Percentiles rank a stretch among this genome's conserved stretches.
Conservation (phyloP, 345 rosid species). For the Punica granatum region DNA sequence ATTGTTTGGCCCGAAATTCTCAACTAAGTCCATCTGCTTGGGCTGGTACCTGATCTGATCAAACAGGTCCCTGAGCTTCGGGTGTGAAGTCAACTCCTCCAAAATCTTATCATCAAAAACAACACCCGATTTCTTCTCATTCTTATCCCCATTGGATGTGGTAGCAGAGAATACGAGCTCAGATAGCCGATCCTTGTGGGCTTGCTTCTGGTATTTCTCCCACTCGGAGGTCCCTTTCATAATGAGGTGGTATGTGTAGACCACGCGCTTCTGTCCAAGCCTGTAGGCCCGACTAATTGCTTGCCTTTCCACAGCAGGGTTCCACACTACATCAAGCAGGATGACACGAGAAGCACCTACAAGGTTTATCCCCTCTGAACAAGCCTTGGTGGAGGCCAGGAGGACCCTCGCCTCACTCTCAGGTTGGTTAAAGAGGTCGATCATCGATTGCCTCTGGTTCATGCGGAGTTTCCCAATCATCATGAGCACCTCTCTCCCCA, state of each 20-base stretch:
- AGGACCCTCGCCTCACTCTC: conserved; percentile 46
- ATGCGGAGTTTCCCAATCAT: conserved; percentile 39
- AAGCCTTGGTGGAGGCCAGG: conserved; percentile 69
- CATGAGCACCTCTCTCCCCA: conserved; percentile 34
- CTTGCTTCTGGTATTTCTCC: conserved; percentile 42
- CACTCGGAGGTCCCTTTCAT: conserved; percentile 43
- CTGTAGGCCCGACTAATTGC: conserved; percentile 78
- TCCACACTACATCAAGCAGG: conserved; percentile 76
- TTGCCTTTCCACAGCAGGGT: conserved; percentile 78
- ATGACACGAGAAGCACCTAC: conserved; percentile 86
- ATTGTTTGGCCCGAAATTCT: conserved; percentile 10
- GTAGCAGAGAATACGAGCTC: conserved; percentile 45
- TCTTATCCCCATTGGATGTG: not conserved
- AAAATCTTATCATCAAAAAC: conserved; percentile 23
- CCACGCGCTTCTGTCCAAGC: conserved; percentile 60
- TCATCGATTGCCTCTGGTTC: conserved; percentile 36
- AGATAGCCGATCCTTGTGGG: conserved; percentile 38
- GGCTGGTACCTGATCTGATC: conserved; percentile 26
- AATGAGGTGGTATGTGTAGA: conserved; percentile 60
- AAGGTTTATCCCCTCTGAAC: conserved; percentile 70
- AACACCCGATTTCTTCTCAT: not conserved
- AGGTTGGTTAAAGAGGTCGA: conserved; percentile 49
- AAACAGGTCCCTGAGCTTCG: conserved; percentile 17
- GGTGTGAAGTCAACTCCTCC: conserved; percentile 22
- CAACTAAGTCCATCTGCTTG: conserved; percentile 15